Conservation (phyloP, 129 eudicot species). For the Tanacetum coccineum region DNA sequence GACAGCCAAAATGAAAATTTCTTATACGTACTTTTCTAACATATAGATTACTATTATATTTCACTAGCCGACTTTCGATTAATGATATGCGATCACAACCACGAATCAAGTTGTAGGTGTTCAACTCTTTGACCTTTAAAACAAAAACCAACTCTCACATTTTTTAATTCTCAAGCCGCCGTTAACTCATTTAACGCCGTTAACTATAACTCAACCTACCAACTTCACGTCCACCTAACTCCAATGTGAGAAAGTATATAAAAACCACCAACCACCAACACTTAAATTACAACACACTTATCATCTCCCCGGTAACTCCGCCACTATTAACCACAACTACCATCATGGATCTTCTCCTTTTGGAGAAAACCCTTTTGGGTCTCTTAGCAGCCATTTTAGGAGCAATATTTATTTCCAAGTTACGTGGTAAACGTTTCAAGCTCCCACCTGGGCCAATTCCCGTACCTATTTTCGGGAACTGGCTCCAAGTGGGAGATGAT, state of each 20-base stretch:
- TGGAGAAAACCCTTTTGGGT: conserved; percentile 58
- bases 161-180: not conserved
- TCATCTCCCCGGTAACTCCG: not conserved
- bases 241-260: conserved; percentile 18
- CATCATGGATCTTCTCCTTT: conserved; percentile 71
- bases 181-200: conserved; percentile 15
- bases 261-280: conserved; percentile 1
- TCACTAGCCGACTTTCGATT: too few species aligned
- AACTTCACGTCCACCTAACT: conserved; percentile 25
- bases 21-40: too few species aligned
- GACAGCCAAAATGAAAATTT: too few species aligned
- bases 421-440: conserved; percentile 20
- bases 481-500: too few species aligned
- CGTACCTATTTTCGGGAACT: too few species aligned
- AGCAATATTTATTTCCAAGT: conserved; percentile 56
- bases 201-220: not conserved
- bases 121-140: too few species aligned
- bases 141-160: not conserved
- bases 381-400: conserved; percentile 49
- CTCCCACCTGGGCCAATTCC: too few species aligned
- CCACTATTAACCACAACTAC: not conserved
- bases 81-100: too few species aligned
- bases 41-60: too few species aligned
- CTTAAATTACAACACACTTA: not conserved
- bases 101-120: too few species aligned